A percentile compares a stretch with the other conserved stretches of the same genome.
Evolutionary conservation across 352 stramenopile species (phyloP).

Genomic region (Ophiocytium majus): DNA sequence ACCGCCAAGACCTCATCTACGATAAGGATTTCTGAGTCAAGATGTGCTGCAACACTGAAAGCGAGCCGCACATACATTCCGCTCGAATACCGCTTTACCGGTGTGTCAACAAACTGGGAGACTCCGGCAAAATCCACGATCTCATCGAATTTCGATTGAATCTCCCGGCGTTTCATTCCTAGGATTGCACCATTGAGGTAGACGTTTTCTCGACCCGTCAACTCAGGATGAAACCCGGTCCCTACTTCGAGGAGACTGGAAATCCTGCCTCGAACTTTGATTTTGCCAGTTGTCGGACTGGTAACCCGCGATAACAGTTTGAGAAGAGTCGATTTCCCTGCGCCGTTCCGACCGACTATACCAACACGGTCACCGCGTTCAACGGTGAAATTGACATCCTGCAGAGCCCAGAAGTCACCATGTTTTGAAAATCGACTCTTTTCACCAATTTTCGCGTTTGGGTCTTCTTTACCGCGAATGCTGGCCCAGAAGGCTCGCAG

Average conservation of each 20-base stretch:
- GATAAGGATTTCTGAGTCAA: conserved; percentile 23
- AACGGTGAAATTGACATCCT: conserved; percentile 20
- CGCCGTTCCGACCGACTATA: conserved; percentile 25
- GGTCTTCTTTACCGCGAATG: conserved; percentile 13
- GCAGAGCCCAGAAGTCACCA: conserved; percentile 16
- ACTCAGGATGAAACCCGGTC: conserved; percentile 23
- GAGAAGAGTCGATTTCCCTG: conserved; percentile 25
- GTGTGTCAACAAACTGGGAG: conserved; percentile 16
- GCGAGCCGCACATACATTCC: conserved; percentile 23
- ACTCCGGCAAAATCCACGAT: conserved; percentile 22
- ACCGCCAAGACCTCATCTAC: conserved; percentile 23
- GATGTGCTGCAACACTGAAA: conserved; percentile 8
- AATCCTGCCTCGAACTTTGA: conserved; percentile 9
- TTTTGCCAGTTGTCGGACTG: conserved; percentile 12
- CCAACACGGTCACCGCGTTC: not conserved
- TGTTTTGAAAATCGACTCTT: not conserved
- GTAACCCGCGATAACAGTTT: conserved; percentile 21
- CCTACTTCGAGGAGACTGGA: conserved; percentile 21
- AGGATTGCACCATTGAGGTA: conserved; percentile 22
- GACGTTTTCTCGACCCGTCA: conserved; percentile 21
- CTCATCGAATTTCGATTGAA: conserved; percentile 18
- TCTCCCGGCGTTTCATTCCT: conserved; percentile 3
- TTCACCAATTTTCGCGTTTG: not conserved
- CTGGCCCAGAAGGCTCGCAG: not conserved
- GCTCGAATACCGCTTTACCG: conserved; percentile 26